A percentile compares a stretch with the other conserved stretches of the same genome.
Conservation (phyloP, 495 filamentous ascomycete species). For the Evernia prunastri region DNA sequence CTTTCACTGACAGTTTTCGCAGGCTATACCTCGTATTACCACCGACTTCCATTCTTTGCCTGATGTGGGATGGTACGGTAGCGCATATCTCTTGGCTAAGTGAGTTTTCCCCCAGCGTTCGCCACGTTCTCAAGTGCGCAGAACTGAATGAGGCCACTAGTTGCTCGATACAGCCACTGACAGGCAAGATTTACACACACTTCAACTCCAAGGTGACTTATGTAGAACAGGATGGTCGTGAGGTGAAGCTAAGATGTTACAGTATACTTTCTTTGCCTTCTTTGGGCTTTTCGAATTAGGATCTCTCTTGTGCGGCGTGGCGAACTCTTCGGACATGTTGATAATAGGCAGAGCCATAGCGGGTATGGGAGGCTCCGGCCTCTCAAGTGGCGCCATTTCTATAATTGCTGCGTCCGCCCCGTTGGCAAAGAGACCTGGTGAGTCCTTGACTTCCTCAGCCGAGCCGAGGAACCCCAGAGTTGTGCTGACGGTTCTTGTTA, state of each 20-base stretch:
- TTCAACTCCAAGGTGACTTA: constrained; percentile 38
- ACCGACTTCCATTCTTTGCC: constrained; percentile 37
- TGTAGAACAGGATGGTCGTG: not conserved
- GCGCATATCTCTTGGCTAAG: constrained; percentile 40
- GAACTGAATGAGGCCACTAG: constrained; percentile 24
- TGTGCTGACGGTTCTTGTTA: constrained; percentile 7
- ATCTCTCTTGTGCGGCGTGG: constrained; percentile 40
- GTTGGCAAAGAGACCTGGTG: constrained; percentile 38
- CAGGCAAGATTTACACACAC: constrained; percentile 43
- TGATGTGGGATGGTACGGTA: constrained; percentile 45
- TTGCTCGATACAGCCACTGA: constrained; percentile 40
- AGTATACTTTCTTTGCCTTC: constrained; percentile 36
- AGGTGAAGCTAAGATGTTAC: constrained; percentile 1
- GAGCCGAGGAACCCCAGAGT: not conserved
- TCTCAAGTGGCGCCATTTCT: constrained; percentile 48
- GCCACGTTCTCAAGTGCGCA: no score
- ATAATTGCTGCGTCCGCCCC: constrained; percentile 45
- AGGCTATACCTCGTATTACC: constrained; percentile 40
- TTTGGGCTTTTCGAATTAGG: constrained; percentile 40
- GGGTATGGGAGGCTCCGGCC: constrained; percentile 38
- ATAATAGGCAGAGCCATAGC: constrained; percentile 43
- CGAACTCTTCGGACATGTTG: constrained; percentile 38
- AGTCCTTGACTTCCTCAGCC: no score
- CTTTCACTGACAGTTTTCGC: constrained; percentile 19
- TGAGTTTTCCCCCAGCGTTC: constrained; percentile 14